A percentile compares a stretch with the other conserved stretches of the same genome.
These are phyloP conservation scores for Neofusicoccum parvum DNA, from an alignment of 2,329 filamentous ascomycete genomes.

Conservation along the genomic window DNA sequence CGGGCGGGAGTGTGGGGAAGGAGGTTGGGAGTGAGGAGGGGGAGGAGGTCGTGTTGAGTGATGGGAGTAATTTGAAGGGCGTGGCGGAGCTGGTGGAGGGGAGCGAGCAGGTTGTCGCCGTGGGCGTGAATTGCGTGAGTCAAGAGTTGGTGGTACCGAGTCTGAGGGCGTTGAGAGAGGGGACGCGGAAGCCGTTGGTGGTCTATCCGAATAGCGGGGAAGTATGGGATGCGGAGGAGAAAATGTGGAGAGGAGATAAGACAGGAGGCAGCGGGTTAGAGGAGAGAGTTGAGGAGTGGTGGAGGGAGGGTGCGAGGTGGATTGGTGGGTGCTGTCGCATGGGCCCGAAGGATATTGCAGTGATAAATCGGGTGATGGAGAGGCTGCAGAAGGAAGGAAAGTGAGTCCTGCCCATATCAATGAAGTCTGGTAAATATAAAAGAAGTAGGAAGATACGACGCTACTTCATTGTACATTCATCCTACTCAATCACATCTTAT, in stretches of 20 bases:
- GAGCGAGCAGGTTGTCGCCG: constrained; percentile 39
- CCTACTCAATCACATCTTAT: too few species aligned
- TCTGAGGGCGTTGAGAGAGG: constrained; percentile 32
- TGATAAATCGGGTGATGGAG: constrained; percentile 28
- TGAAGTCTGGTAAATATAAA: too few species aligned
- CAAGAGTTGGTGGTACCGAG: constrained; percentile 37
- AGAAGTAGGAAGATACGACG: too few species aligned
- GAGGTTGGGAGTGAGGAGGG: neutral
- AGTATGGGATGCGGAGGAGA: constrained; percentile 45
- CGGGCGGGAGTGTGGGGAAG: neutral
- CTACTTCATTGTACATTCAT: too few species aligned
- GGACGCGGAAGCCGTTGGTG: neutral
- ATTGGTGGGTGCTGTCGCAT: constrained; percentile 54
- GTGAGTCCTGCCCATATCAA: neutral
- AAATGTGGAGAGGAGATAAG: constrained; percentile 38
- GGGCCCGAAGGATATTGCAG: constrained; percentile 43
- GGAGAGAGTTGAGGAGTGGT: constrained; percentile 37
- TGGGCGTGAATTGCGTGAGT: constrained; percentile 51
- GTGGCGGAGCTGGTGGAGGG: constrained; percentile 36
- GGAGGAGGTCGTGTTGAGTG: constrained; percentile 41
- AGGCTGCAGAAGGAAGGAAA: neutral
- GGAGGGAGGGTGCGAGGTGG: constrained; percentile 41
- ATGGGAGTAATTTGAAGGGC: constrained; percentile 43
- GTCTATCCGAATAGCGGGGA: constrained; percentile 44
- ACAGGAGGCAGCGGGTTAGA: constrained; percentile 30